These are phyloP conservation scores for Parascedosporium putredinis DNA, from an alignment of 2,329 filamentous ascomycete species.

Conservation along the genomic window DNA sequence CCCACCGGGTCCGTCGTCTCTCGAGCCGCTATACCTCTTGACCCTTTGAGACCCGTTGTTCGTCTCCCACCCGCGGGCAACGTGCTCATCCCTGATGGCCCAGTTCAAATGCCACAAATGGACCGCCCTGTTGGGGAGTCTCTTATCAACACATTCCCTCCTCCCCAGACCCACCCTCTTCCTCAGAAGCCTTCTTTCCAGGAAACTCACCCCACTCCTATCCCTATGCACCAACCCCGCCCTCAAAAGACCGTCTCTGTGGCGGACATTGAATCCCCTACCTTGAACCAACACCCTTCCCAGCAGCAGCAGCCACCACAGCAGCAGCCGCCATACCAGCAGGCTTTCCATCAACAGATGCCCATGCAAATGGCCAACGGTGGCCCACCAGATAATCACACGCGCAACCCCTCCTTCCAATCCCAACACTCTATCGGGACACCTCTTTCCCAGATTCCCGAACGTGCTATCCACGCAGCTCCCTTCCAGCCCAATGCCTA, in stretches of 20 bases:
- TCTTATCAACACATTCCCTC: slow-evolving; percentile 41
- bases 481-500: slow-evolving; percentile 75
- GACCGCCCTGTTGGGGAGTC: slow-evolving; percentile 15
- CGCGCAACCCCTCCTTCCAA: slow-evolving; percentile 57
- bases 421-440: slow-evolving; percentile 65
- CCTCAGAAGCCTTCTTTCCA: slow-evolving; percentile 48
- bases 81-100: slow-evolving; percentile 10
- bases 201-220: slow-evolving; percentile 36
- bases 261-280: slow-evolving; percentile 81
- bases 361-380: slow-evolving; percentile 58
- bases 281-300: slow-evolving; percentile 41
- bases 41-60: slow-evolving; percentile 62
- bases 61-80: slow-evolving; percentile 60
- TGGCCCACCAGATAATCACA: slow-evolving; percentile 49
- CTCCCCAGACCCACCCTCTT: slow-evolving; percentile 47
- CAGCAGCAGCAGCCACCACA: slow-evolving; percentile 58
- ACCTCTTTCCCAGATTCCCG: slow-evolving; percentile 82
- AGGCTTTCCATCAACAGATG: slow-evolving; percentile 92
- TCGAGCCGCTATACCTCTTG: slow-evolving; percentile 50
- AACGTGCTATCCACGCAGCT: slow-evolving; percentile 81
- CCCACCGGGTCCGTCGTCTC: slow-evolving; percentile 72
- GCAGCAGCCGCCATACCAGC: slow-evolving; percentile 74
- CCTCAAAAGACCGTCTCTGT: slow-evolving; percentile 92
- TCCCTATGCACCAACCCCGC: slow-evolving; percentile 85
- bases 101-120: neutral